Evolutionary conservation across 1,284 basidiomycete genomes (phyloP).

Genomic region (Austroboletus niveus): DNA sequence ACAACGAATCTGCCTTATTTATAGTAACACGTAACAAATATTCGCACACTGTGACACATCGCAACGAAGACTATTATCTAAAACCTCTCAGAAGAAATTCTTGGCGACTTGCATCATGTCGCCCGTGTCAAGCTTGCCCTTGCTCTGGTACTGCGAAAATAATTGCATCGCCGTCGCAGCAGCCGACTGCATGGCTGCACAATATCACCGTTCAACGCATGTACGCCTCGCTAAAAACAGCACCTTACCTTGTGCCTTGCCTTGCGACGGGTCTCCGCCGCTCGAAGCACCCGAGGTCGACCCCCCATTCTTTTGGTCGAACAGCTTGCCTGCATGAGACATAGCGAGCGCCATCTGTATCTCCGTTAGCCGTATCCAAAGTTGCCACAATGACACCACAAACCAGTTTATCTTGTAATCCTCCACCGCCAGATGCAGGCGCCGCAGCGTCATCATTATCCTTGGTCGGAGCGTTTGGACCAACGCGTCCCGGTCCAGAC

Average conservation of each 20-base stretch:
- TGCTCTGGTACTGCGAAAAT: conserved; percentile 26
- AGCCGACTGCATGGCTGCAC: conserved; percentile 33
- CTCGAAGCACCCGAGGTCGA: conserved; percentile 6
- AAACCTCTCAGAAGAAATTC: neutral
- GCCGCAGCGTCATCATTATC: conserved; percentile 7
- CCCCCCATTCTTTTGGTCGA: conserved; percentile 33
- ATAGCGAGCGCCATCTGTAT: conserved; percentile 31
- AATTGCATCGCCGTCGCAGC: conserved; percentile 32
- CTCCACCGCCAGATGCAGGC: conserved; percentile 13
- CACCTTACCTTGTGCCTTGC: conserved; percentile 29
- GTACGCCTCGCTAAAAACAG: neutral
- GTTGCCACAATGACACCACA: conserved; percentile 1
- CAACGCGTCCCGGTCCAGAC: neutral
- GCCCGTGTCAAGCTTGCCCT: conserved; percentile 27
- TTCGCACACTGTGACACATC: conserved; percentile 2
- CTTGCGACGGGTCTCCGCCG: conserved; percentile 7
- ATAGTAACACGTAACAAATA: conserved; percentile 2
- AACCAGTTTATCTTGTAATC: conserved; percentile 33
- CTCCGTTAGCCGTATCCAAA: conserved; percentile 1
- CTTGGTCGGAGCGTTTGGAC: conserved; percentile 1
- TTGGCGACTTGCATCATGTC: conserved; percentile 31
- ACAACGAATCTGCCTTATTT: conserved; percentile 2
- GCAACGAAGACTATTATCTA: neutral
- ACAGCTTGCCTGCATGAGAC: conserved; percentile 34
- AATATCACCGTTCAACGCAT: neutral